phyloP scores from a whole-genome alignment of 768 basidiomycete species.

The Tubosaeta brunneosetosa region DNA sequence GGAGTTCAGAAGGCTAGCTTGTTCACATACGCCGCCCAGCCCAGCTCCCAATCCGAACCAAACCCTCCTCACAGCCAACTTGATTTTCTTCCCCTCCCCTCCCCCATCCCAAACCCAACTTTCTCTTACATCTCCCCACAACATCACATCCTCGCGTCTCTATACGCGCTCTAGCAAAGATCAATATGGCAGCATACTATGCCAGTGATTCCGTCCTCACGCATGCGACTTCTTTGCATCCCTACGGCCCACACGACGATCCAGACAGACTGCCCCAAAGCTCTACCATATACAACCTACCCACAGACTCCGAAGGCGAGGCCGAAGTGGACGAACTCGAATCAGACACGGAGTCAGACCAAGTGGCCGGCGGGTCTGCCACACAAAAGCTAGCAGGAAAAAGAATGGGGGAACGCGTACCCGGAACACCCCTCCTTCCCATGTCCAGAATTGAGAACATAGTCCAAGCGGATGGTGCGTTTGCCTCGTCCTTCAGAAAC shows the following conservation, averaged over 20 bases:
- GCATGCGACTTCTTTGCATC: slow-evolving; percentile 31
- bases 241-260: slow-evolving; percentile 27
- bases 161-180: slow-evolving; percentile 11
- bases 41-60: slow-evolving; percentile 17
- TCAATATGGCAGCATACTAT: slow-evolving; percentile 31
- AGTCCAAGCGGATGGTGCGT: slow-evolving; percentile 70
- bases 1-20: slow-evolving; percentile 8
- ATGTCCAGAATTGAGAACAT: slow-evolving; percentile 67
- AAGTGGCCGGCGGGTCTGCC: slow-evolving; percentile 21
- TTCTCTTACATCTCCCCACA: slow-evolving; percentile 2
- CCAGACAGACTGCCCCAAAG: slow-evolving; percentile 19
- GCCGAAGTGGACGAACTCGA: slow-evolving; percentile 33
- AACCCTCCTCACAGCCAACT: slow-evolving; percentile 14
- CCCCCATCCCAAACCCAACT: background rate
- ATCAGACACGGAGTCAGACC: slow-evolving; percentile 31
- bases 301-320: slow-evolving; percentile 32
- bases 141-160: slow-evolving; percentile 5
- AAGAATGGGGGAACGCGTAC: slow-evolving; percentile 41
- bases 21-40: slow-evolving; percentile 27
- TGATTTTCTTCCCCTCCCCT: slow-evolving; percentile 2
- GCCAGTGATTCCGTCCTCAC: slow-evolving; percentile 24
- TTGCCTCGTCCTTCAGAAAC: slow-evolving; percentile 6
- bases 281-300: slow-evolving; percentile 30
- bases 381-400: slow-evolving; percentile 27
- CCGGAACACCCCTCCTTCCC: slow-evolving; percentile 67